A percentile compares a stretch with the other conserved stretches of the same genome.
phyloP scores from a whole-genome alignment of 148 eudicot species.

The Heliamphora exappendiculata region DNA sequence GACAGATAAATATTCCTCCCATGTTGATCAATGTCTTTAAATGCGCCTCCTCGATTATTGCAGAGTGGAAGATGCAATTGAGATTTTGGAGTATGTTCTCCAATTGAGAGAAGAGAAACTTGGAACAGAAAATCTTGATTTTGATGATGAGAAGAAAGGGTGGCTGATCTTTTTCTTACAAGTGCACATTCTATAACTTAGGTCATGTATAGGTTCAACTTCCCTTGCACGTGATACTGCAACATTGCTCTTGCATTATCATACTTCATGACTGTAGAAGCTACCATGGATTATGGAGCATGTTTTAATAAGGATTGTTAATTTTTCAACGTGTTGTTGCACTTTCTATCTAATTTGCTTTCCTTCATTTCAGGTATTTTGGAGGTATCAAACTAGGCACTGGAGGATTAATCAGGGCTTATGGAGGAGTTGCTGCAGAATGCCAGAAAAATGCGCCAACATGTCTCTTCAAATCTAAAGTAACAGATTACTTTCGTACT shows the following conservation, averaged over 20 bases:
- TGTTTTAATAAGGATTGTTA: too few species aligned
- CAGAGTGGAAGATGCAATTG: conserved; percentile 96
- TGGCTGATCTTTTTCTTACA: conserved; percentile 78
- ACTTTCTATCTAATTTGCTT: neutral
- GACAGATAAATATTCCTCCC: neutral
- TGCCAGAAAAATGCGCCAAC: conserved; percentile 83
- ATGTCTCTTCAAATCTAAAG: conserved; percentile 79
- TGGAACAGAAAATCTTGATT: conserved; percentile 92
- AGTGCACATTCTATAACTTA: too few species aligned
- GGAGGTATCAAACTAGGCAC: conserved; percentile 96
- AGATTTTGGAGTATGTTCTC: conserved; percentile 92
- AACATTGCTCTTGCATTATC: too few species aligned
- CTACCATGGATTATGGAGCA: too few species aligned
- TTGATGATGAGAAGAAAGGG: conserved; percentile 89
- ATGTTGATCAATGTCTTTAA: neutral
- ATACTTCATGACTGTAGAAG: too few species aligned
- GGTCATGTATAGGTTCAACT: too few species aligned
- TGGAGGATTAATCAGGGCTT: conserved; percentile 93
- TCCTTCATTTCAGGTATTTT: conserved; percentile 48
- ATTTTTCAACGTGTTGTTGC: neutral
- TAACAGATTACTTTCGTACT: conserved; percentile 21
- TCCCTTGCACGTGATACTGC: neutral
- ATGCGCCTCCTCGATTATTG: neutral
- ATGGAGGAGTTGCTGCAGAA: conserved; percentile 90
- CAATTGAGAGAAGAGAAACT: conserved; percentile 96